A percentile compares a stretch with the other conserved stretches of the same genome.
phyloP scores from a whole-genome alignment of 495 filamentous ascomycete genomes.

The Trichocladium uniseriatum region DNA sequence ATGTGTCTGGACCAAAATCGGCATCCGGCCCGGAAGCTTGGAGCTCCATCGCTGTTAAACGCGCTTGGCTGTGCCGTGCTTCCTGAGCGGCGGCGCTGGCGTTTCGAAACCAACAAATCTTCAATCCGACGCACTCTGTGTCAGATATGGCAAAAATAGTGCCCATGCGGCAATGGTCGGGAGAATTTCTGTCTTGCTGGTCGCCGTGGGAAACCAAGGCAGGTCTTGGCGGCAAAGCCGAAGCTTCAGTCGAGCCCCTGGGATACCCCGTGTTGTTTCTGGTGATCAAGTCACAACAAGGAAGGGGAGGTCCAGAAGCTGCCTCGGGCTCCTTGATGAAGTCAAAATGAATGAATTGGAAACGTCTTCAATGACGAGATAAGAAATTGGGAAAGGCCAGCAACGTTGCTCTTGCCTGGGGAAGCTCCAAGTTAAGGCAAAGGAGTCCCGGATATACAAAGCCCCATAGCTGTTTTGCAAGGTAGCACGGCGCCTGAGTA shows the following conservation, averaged over 20 bases:
- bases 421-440: too few relatives aligned
- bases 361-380: neutral
- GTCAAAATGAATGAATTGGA: neutral
- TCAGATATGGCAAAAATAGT: slow-evolving; percentile 5
- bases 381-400: too few relatives aligned
- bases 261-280: neutral
- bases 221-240: neutral
- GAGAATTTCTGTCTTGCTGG: neutral
- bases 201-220: neutral
- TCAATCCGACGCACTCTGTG: slow-evolving; percentile 8
- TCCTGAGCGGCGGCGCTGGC: slow-evolving; percentile 2
- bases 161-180: neutral
- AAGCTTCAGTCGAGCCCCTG: slow-evolving; percentile 2
- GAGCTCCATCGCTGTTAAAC: neutral
- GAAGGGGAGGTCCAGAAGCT: neutral
- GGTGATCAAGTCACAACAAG: neutral
- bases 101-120: slow-evolving; percentile 13
- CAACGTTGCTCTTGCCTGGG: too few relatives aligned
- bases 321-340: neutral
- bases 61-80: slow-evolving; percentile 9
- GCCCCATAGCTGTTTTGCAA: neutral
- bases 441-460: neutral
- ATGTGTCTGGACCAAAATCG: too few relatives aligned
- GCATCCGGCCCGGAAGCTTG: neutral
- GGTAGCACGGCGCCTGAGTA: slow-evolving; percentile 18